Conservation (phyloP, 352 stramenopile species). For the Globisporangium sylvaticum region DNA sequence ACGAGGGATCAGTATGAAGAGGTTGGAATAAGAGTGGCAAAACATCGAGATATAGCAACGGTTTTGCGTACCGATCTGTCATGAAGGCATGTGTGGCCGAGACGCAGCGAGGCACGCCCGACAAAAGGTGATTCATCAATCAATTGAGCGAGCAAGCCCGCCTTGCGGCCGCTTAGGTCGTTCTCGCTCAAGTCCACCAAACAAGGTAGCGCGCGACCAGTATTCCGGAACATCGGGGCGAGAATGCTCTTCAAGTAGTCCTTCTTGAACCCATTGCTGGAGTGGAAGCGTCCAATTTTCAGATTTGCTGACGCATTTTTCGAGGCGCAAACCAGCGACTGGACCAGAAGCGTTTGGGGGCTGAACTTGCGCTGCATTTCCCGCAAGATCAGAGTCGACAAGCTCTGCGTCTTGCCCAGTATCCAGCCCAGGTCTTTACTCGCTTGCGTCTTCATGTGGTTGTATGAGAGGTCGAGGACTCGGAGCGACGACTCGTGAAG, state of each 20-base stretch:
- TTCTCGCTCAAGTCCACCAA: conserved; percentile 78
- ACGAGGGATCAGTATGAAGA: background rate
- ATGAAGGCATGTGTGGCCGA: conserved; percentile 50
- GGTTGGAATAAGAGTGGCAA: background rate
- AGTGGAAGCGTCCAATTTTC: conserved; percentile 15
- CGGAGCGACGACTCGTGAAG: conserved; percentile 61
- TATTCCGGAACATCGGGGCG: conserved; percentile 65
- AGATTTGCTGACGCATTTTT: conserved; percentile 21
- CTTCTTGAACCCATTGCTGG: conserved; percentile 38
- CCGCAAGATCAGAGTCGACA: conserved; percentile 58
- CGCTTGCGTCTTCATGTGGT: conserved; percentile 47
- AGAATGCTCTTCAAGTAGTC: conserved; percentile 52
- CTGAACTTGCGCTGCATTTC: conserved; percentile 42
- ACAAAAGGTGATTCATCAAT: conserved; percentile 40
- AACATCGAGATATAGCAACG: no score
- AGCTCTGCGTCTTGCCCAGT: conserved; percentile 54
- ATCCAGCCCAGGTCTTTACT: conserved; percentile 55
- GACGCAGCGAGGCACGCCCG: conserved; percentile 37
- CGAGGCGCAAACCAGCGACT: conserved; percentile 22
- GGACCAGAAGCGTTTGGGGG: conserved; percentile 19
- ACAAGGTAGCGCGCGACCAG: conserved; percentile 29
- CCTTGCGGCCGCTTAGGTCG: conserved; percentile 46
- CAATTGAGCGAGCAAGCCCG: conserved; percentile 42
- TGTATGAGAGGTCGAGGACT: conserved; percentile 67
- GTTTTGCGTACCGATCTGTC: conserved; percentile 47